Conservation (phyloP, 2,329 filamentous ascomycete genomes). For the Biscogniauxia sp. region DNA sequence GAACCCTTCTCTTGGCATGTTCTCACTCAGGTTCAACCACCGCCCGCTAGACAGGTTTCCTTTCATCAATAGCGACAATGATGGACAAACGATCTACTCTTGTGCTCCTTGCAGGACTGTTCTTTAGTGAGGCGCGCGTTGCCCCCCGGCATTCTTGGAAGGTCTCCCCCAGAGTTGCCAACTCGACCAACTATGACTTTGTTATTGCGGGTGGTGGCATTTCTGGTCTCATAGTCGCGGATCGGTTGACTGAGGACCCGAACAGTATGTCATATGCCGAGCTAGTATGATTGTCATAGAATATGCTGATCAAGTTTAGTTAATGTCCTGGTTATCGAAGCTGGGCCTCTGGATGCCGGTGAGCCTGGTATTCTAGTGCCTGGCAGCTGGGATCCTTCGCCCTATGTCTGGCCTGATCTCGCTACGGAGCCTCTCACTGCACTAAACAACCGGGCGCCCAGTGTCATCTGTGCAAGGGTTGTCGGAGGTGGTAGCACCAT, state of each 20-base stretch:
- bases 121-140: background rate
- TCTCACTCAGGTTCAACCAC: background rate
- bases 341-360: conserved; percentile 15
- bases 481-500: conserved; percentile 36
- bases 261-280: background rate
- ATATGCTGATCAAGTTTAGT: background rate
- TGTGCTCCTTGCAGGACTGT: background rate
- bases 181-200: background rate
- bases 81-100: background rate
- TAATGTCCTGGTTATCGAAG: conserved; percentile 17
- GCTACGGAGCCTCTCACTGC: conserved; percentile 8
- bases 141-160: background rate
- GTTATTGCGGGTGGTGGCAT: background rate
- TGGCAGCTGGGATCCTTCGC: conserved; percentile 9
- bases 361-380: conserved; percentile 13
- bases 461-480: conserved; percentile 27
- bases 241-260: background rate
- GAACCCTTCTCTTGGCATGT: background rate
- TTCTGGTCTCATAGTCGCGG: background rate
- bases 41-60: background rate
- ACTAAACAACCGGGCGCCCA: conserved; percentile 26
- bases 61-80: background rate
- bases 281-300: background rate
- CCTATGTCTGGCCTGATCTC: conserved; percentile 10
- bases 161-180: background rate